These are phyloP conservation scores for Trametes polyzona DNA, from an alignment of 1,284 basidiomycete genomes.

Conservation along the genomic window DNA sequence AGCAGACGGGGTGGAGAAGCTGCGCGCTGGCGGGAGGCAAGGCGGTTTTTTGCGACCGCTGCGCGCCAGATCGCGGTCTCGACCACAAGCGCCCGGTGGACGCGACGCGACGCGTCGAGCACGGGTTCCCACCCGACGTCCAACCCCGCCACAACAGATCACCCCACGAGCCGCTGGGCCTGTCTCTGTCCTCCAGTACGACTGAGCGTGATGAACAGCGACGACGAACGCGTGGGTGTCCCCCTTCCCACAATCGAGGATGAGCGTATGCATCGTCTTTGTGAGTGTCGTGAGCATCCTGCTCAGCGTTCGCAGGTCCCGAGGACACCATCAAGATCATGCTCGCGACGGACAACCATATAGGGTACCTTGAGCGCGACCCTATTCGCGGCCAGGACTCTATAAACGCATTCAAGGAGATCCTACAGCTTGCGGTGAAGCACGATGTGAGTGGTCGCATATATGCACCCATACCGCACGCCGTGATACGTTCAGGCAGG, in stretches of 20 bases:
- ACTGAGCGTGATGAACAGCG: conserved; percentile 15
- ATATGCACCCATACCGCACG: neutral
- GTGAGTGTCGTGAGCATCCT: neutral
- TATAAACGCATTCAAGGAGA: conserved; percentile 94
- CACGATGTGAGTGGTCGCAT: conserved; percentile 72
- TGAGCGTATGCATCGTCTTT: conserved; percentile 38
- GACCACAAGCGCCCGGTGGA: conserved; percentile 12
- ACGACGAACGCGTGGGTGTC: conserved; percentile 13
- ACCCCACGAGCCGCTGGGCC: neutral
- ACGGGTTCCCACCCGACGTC: neutral
- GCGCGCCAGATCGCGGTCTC: conserved; percentile 2
- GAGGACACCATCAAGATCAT: conserved; percentile 83
- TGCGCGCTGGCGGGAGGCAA: conserved; percentile 12
- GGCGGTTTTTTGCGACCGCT: conserved; percentile 9
- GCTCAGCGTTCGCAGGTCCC: conserved; percentile 42
- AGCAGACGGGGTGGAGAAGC: neutral
- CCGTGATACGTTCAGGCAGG: conserved; percentile 49
- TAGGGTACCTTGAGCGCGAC: conserved; percentile 95
- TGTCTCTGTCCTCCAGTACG: too few species aligned
- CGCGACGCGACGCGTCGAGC: conserved; percentile 25
- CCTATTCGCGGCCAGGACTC: conserved; percentile 95
- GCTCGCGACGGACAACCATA: conserved; percentile 94
- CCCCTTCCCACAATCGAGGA: conserved; percentile 38
- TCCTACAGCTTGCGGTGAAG: conserved; percentile 88
- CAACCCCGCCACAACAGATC: neutral